phyloP scores from a whole-genome alignment of 164 flowering plant genomes.

The Amborella trichopoda region DNA sequence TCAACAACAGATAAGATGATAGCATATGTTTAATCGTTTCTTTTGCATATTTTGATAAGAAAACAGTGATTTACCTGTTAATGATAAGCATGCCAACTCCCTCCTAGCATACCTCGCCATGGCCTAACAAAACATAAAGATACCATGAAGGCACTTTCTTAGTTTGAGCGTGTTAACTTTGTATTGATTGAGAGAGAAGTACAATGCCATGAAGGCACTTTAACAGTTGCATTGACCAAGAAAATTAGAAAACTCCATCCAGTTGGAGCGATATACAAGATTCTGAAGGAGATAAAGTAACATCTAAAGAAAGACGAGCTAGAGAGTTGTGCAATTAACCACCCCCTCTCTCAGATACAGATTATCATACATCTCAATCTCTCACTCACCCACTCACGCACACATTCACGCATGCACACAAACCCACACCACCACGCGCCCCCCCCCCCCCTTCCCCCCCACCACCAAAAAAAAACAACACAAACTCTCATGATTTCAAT shows the following conservation, averaged over 20 bases:
- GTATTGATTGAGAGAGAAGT: background rate
- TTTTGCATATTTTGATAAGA: no score
- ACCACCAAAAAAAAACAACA: background rate
- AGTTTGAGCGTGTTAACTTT: background rate
- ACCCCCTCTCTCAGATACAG: no score
- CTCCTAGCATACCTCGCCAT: conserved; percentile 77
- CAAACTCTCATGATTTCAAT: background rate
- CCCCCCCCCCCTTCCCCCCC: no score
- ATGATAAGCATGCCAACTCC: conserved; percentile 54
- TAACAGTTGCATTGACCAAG: background rate
- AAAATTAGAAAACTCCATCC: background rate
- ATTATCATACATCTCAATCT: no score
- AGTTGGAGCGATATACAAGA: background rate
- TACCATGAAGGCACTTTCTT: background rate
- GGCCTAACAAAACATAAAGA: conserved; percentile 41
- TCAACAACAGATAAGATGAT: no score
- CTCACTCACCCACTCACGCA: background rate
- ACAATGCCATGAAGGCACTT: background rate
- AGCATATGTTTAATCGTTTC: no score
- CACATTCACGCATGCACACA: no score
- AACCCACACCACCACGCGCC: no score
- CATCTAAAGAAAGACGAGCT: no score
- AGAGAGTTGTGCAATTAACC: no score
- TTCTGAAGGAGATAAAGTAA: no score
- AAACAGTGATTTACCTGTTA: conserved; percentile 69